phyloP scores from a whole-genome alignment of 2,329 filamentous ascomycete genomes.

The Epichloe gansuensis region DNA sequence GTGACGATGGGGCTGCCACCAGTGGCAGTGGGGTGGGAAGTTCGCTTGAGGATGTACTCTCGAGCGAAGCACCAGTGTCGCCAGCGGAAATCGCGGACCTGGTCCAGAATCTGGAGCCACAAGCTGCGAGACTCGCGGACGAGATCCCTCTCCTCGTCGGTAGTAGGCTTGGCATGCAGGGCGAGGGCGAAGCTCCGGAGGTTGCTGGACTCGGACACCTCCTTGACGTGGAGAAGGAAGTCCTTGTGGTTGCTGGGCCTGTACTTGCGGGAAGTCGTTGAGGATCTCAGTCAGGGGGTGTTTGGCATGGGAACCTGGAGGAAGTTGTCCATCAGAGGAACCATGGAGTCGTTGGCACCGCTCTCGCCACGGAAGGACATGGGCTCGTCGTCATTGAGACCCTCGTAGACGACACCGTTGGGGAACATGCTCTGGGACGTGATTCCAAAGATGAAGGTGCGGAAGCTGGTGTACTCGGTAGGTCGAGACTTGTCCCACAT shows the following conservation, averaged over 20 bases:
- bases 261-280: slow-evolving; percentile 77
- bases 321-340: slow-evolving; percentile 80
- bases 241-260: slow-evolving; percentile 78
- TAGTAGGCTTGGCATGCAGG: slow-evolving; percentile 10
- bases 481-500: slow-evolving; percentile 92
- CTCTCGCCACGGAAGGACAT: slow-evolving; percentile 82
- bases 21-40: slow-evolving; percentile 63
- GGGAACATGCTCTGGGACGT: slow-evolving; percentile 92
- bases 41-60: slow-evolving; percentile 74
- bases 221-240: slow-evolving; percentile 63
- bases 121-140: slow-evolving; percentile 44
- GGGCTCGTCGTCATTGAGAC: slow-evolving; percentile 57
- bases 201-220: slow-evolving; percentile 33
- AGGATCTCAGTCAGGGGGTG: slow-evolving; percentile 80
- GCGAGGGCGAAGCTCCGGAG: slow-evolving; percentile 47
- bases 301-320: slow-evolving; percentile 77
- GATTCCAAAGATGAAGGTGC: slow-evolving; percentile 95
- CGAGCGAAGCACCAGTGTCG: slow-evolving; percentile 77
- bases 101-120: slow-evolving; percentile 55
- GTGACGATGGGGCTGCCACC: slow-evolving; percentile 74
- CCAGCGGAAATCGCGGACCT: slow-evolving; percentile 74
- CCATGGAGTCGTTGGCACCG: slow-evolving; percentile 90
- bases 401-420: slow-evolving; percentile 79
- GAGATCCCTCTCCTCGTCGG: slow-evolving; percentile 24
- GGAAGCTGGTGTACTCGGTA: slow-evolving; percentile 74